A percentile compares a stretch with the other conserved stretches of the same genome.
These are phyloP conservation scores for Colletotrichum sp. DNA, from an alignment of 2,329 filamentous ascomycete genomes.

Conservation along the genomic window DNA sequence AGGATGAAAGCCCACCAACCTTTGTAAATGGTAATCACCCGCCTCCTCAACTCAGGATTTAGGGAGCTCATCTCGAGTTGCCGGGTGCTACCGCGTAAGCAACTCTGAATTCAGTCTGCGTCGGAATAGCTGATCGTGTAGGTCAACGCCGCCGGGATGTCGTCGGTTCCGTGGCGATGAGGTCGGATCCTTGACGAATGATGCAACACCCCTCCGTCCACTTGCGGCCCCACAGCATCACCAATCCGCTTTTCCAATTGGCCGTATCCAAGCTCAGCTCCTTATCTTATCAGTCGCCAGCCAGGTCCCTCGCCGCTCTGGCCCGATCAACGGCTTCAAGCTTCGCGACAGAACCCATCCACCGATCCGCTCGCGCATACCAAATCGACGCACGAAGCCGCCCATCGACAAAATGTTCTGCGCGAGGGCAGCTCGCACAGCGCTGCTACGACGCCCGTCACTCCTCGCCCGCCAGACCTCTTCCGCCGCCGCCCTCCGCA, in stretches of 20 bases:
- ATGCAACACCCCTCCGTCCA: not conserved
- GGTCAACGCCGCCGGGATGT: not conserved
- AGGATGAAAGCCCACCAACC: conserved; percentile 52
- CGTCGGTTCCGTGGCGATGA: not conserved
- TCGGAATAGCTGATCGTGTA: not conserved
- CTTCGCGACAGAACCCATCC: not conserved
- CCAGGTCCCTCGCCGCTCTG: not conserved
- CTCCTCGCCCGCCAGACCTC: not conserved
- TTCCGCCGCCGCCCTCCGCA: not conserved
- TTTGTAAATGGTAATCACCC: conserved; percentile 91
- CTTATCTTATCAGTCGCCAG: conserved; percentile 2
- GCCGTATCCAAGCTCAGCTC: not conserved
- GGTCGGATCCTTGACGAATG: not conserved
- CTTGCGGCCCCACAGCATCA: not conserved
- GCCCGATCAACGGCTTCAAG: not conserved
- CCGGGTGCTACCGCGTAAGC: not conserved
- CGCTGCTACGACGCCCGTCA: not conserved
- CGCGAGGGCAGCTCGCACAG: not conserved
- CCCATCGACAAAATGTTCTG: not conserved
- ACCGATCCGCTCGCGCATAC: not conserved
- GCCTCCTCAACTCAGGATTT: conserved; percentile 68
- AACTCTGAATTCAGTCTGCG: not conserved
- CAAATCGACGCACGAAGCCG: not conserved
- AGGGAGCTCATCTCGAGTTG: conserved; percentile 20
- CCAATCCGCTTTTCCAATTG: not conserved